Evolutionary conservation across 108 stramenopile species (phyloP), one percentile per base, ranked within the genome.

Genomic region (Nannochloropsis oceanica): DNA sequence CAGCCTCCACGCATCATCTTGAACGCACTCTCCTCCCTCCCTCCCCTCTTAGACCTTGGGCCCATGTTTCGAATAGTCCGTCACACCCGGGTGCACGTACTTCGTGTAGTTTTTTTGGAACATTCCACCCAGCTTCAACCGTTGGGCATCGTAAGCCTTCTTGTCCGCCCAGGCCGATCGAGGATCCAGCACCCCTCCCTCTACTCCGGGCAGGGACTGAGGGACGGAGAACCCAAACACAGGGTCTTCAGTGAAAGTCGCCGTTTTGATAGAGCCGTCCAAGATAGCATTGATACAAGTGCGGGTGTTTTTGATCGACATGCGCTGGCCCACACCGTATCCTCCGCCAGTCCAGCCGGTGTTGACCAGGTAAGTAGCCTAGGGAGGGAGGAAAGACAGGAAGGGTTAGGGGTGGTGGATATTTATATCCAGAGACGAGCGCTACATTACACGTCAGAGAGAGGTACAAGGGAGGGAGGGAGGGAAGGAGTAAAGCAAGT

Each of bases 281-380:
- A 99, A 89, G 81, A 99, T 96, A 22, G 96, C 95, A 91, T 97
- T 91, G 27, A 99, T 93, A 90, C 96, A 97, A 20, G 94, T 91
- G 46, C 98, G 93, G 18, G 98, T 99, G 26, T 93, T 95, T 90
- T 96, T 94, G 92, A 99, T 97, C 43, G 92, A 92, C 98, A 99
- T 99, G 89, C 98, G 96, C 83, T 95, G 50, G 13, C 96, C 97
- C 42, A 94, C 95, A 26, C 96, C 96, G 86, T 96, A 96, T 80
- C 94, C 91, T 27, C 98, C 98, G 42, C 98, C 98, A 26, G 94
- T 92, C 98, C 98, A 99, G 79, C 98, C 98, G 44, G 95, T 96
- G 92, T 99, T 99, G 86, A 99, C 95, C 43, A 99, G 86, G 94
- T 92, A 99, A 34, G 93, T 73, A 73, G 59, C 59, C 59, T 73